A percentile compares a stretch with the other conserved stretches of the same genome.
Conservation (phyloP, 352 stramenopile species). For the Globisporangium acanthophoron region DNA sequence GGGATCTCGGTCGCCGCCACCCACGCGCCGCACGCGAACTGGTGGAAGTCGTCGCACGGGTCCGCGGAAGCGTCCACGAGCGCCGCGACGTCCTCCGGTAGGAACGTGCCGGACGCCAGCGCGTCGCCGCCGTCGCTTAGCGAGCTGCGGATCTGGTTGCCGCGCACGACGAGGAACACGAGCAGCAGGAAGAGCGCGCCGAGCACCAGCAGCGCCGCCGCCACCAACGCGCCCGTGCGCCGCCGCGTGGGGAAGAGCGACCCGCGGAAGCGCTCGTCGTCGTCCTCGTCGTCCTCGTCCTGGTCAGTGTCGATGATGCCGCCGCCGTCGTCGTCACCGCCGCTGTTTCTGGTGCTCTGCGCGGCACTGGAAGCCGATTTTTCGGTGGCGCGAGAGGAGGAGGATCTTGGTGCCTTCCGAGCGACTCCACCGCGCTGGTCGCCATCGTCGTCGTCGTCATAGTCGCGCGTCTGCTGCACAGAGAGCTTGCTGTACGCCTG, state of each 20-base stretch:
- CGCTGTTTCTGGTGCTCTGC: not conserved
- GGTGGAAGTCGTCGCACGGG: constrained; percentile 32
- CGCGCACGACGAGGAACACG: constrained; percentile 34
- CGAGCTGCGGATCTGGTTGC: constrained; percentile 25
- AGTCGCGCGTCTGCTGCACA: not conserved
- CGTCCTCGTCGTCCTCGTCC: not conserved
- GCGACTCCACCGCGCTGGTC: not conserved
- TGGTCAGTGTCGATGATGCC: not conserved
- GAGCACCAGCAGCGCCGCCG: constrained; percentile 24
- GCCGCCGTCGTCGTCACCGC: not conserved
- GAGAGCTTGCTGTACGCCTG: constrained; percentile 15
- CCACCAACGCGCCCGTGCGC: constrained; percentile 15
- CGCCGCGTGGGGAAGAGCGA: constrained; percentile 13
- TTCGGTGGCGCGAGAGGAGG: too few species aligned
- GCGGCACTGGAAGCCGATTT: too few species aligned
- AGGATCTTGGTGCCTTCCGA: too few species aligned
- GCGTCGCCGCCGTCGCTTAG: constrained; percentile 12
- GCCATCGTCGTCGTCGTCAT: constrained; percentile 1
- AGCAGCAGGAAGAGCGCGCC: constrained; percentile 33
- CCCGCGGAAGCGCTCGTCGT: constrained; percentile 6
- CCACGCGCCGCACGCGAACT: constrained; percentile 27
- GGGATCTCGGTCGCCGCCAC: constrained; percentile 22
- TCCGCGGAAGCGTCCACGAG: constrained; percentile 22
- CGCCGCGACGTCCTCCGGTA: constrained; percentile 12
- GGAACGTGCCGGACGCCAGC: constrained; percentile 17